Percentiles rank a stretch among this genome's conserved stretches.
Evolutionary conservation across 176 grass and related monocot species (phyloP).

Genomic region (Bonia amplexicaulis): DNA sequence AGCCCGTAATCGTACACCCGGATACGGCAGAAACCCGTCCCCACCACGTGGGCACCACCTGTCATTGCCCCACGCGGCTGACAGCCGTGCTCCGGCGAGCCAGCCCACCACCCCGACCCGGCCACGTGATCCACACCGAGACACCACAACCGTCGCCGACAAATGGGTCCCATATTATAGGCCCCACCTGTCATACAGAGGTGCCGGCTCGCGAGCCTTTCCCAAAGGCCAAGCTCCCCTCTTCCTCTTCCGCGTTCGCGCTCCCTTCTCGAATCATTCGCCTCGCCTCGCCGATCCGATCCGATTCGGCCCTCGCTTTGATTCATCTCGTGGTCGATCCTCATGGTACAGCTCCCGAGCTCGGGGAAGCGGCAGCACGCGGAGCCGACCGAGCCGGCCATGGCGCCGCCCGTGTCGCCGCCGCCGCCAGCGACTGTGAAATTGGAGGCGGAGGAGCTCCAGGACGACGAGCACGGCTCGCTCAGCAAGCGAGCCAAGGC

Average conservation of each 20-base stretch:
- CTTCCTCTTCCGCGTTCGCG: background rate
- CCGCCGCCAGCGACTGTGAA: conserved; percentile 15
- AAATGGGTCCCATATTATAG: fast-evolving
- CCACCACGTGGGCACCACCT: background rate
- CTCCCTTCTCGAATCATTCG: conserved; percentile 26
- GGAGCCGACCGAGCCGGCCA: conserved; percentile 17
- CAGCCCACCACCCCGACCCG: background rate
- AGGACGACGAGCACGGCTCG: background rate
- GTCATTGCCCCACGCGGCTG: background rate
- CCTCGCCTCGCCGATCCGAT: background rate
- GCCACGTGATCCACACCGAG: conserved; percentile 29
- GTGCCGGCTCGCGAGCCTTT: background rate
- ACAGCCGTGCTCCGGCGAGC: conserved; percentile 3
- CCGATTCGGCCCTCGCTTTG: background rate
- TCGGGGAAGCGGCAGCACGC: conserved; percentile 40
- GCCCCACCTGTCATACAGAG: background rate
- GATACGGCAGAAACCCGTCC: background rate
- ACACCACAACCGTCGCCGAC: background rate
- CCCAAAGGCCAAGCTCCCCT: conserved; percentile 26
- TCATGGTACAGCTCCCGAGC: conserved; percentile 57
- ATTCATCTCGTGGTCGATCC: background rate
- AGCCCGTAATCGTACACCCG: background rate
- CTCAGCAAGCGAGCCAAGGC: conserved; percentile 42
- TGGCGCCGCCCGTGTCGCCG: background rate
- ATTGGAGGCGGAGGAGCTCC: conserved; percentile 36